Evolutionary conservation across 345 rosid genomes (phyloP).

Genomic region (Eucalyptus marginata): DNA sequence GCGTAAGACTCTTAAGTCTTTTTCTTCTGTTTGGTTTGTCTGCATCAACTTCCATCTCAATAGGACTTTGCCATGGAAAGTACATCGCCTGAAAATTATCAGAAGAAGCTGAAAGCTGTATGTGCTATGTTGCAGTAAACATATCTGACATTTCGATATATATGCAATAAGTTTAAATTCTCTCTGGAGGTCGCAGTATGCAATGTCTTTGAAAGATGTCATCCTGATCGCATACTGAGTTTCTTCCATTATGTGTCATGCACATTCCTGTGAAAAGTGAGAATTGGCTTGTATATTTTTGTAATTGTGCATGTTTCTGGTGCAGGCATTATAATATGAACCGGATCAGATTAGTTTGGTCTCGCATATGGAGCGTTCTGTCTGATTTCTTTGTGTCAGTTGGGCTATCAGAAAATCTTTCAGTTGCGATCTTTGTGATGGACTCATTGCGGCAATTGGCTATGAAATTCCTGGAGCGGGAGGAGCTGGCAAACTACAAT

Average conservation of each 20-base stretch:
- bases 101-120: neutral
- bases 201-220: neutral
- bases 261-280: neutral
- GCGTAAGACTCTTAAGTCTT: constrained; percentile 45
- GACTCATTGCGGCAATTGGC: constrained; percentile 96
- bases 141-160: neutral
- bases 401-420: constrained; percentile 92
- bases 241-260: neutral
- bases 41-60: neutral
- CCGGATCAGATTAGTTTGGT: constrained; percentile 96
- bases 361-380: constrained; percentile 91
- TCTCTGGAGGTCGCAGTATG: neutral
- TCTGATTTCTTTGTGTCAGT: constrained; percentile 93
- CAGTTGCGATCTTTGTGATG: constrained; percentile 96
- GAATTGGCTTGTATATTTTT: neutral
- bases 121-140: neutral
- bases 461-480: constrained; percentile 93
- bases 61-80: neutral
- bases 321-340: constrained; percentile 97
- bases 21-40: neutral
- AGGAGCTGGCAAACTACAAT: constrained; percentile 94
- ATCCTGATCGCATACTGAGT: neutral
- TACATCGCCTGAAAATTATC: neutral
- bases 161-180: neutral
- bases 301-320: neutral